phyloP scores from a whole-genome alignment of 129 eudicot genomes.

The Escallonia herrerae region DNA sequence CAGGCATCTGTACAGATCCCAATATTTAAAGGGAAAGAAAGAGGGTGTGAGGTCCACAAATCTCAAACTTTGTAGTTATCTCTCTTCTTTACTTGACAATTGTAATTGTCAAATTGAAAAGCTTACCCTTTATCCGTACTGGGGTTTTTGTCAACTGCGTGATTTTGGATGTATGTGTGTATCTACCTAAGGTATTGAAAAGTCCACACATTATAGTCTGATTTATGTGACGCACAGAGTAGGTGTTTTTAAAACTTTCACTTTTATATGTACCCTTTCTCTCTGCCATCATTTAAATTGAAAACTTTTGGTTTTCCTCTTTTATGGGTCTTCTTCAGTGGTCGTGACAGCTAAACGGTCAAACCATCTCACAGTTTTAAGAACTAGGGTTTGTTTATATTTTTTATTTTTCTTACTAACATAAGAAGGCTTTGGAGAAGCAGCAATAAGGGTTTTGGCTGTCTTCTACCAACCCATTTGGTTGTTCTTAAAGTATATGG shows the following conservation, averaged over 20 bases:
- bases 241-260: constrained; percentile 4
- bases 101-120: not conserved
- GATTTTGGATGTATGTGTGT: constrained; percentile 11
- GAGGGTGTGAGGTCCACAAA: constrained; percentile 31
- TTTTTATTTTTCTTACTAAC: constrained; percentile 9
- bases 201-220: constrained; percentile 19
- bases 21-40: constrained; percentile 7
- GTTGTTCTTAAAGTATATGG: constrained; percentile 46
- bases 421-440: constrained; percentile 7
- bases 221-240: not conserved
- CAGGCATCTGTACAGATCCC: constrained; percentile 3
- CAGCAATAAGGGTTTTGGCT: constrained; percentile 41
- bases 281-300: not conserved
- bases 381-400: constrained; percentile 23
- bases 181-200: constrained; percentile 20
- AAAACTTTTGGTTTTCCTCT: constrained; percentile 16
- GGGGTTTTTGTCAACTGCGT: constrained; percentile 35
- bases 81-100: constrained; percentile 16
- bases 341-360: constrained; percentile 47
- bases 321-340: constrained; percentile 27
- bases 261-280: not conserved
- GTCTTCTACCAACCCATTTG: constrained; percentile 53
- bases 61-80: constrained; percentile 51
- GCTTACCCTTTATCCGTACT: constrained; percentile 7
- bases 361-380: constrained; percentile 23